phyloP scores from a whole-genome alignment of 2,329 filamentous ascomycete genomes.

The Stagonosporopsis vannaccii region DNA sequence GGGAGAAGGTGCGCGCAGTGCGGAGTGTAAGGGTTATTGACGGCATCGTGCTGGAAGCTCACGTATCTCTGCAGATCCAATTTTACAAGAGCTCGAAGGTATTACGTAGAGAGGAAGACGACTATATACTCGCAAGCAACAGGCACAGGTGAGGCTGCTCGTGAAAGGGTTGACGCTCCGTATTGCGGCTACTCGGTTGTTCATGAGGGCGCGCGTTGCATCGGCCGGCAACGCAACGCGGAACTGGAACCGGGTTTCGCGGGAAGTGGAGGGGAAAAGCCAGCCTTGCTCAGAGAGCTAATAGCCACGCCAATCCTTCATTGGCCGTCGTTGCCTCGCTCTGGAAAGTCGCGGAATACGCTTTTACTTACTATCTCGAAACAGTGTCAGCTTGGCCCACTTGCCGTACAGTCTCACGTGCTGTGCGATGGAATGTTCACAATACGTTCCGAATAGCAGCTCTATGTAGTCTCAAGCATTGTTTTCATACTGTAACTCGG shows the following conservation, averaged over 20 bases:
- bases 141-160: neutral
- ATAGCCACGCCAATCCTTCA: neutral
- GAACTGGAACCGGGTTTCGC: slow-evolving; percentile 8
- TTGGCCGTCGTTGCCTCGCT: slow-evolving; percentile 6
- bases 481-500: no score
- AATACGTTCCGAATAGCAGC: neutral
- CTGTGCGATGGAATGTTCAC: neutral
- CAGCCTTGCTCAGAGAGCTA: slow-evolving; percentile 3
- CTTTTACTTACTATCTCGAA: neutral
- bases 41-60: slow-evolving; percentile 36
- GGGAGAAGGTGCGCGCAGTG: slow-evolving; percentile 45
- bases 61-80: neutral
- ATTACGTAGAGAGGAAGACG: slow-evolving; percentile 1
- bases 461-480: neutral
- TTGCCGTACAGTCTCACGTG: neutral
- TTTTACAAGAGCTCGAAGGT: neutral
- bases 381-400: neutral
- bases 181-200: slow-evolving; percentile 17
- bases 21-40: slow-evolving; percentile 45
- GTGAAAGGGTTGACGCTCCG: neutral
- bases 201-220: slow-evolving; percentile 16
- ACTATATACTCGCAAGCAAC: neutral
- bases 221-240: slow-evolving; percentile 15
- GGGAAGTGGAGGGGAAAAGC: slow-evolving; percentile 15
- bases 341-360: slow-evolving; percentile 16